phyloP scores from a whole-genome alignment of 768 basidiomycete species.

The Nidularia sp. region DNA sequence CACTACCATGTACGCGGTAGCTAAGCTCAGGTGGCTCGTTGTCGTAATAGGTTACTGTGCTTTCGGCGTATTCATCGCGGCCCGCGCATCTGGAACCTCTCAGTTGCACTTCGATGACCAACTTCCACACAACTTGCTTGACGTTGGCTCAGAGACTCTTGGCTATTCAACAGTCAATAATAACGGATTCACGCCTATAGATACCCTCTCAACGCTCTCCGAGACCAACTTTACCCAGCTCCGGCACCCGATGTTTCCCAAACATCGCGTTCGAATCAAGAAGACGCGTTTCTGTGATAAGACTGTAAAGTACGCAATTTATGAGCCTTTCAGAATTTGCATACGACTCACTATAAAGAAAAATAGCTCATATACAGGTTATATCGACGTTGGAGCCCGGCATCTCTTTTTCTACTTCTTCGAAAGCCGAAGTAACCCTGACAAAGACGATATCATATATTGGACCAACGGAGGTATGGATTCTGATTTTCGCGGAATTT shows the following conservation, averaged over 20 bases:
- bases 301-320: slow-evolving; percentile 29
- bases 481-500: background rate
- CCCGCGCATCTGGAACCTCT: too few species aligned
- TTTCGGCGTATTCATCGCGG: too few species aligned
- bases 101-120: too few species aligned
- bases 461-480: background rate
- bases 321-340: background rate
- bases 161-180: background rate
- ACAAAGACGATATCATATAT: background rate
- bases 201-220: slow-evolving; percentile 5
- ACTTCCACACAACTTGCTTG: too few species aligned
- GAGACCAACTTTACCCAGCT: slow-evolving; percentile 29
- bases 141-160: too few species aligned
- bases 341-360: background rate
- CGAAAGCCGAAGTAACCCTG: background rate
- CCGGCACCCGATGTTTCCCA: slow-evolving; percentile 39
- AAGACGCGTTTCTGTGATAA: slow-evolving; percentile 32
- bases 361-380: slow-evolving; percentile 37
- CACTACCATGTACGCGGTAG: too few species aligned
- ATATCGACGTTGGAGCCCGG: slow-evolving; percentile 42
- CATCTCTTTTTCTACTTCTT: slow-evolving; percentile 50
- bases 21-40: too few species aligned
- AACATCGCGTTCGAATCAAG: slow-evolving; percentile 36
- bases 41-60: too few species aligned
- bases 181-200: background rate